Evolutionary conservation across 2,329 filamentous ascomycete genomes (phyloP).

Genomic region (Beauveria medogensis): DNA sequence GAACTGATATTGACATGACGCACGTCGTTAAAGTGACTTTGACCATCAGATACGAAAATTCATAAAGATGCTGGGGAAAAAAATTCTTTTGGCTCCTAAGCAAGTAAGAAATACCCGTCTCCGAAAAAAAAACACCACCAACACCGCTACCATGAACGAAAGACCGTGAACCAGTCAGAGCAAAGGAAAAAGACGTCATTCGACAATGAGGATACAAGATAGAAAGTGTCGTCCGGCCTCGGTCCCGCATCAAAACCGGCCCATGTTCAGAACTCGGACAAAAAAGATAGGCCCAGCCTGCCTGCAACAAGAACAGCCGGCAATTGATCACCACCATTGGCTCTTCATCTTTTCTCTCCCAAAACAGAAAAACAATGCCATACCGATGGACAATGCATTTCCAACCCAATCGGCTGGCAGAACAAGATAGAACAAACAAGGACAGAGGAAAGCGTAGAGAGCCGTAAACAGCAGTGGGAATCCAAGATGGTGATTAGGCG

Average conservation of each 20-base stretch:
- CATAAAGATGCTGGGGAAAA: not conserved
- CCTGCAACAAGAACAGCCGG: not conserved
- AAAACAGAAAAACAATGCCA: not conserved
- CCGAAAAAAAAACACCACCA: slow-evolving; percentile 9
- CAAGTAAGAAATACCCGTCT: slow-evolving; percentile 6
- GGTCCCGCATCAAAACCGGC: not conserved
- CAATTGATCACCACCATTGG: not conserved
- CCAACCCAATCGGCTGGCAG: not conserved
- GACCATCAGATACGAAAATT: not conserved
- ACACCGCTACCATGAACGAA: slow-evolving; percentile 10
- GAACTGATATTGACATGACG: not conserved
- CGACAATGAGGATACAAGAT: not conserved
- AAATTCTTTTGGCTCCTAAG: not conserved
- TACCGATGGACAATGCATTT: not conserved
- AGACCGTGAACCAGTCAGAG: not conserved
- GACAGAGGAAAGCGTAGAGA: not conserved
- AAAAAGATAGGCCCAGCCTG: not conserved
- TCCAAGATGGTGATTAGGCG: slow-evolving; percentile 7
- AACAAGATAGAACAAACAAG: slow-evolving; percentile 1
- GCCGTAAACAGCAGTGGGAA: slow-evolving; percentile 9
- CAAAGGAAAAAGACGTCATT: not conserved
- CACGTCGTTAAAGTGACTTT: not conserved
- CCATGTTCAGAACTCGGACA: not conserved
- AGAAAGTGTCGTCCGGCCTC: slow-evolving; percentile 9
- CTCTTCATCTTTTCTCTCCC: not conserved